Percentiles rank a stretch among this genome's conserved stretches.
phyloP scores from a whole-genome alignment of 129 eudicot genomes.

The Chrysanthemum lavandulifolium region DNA sequence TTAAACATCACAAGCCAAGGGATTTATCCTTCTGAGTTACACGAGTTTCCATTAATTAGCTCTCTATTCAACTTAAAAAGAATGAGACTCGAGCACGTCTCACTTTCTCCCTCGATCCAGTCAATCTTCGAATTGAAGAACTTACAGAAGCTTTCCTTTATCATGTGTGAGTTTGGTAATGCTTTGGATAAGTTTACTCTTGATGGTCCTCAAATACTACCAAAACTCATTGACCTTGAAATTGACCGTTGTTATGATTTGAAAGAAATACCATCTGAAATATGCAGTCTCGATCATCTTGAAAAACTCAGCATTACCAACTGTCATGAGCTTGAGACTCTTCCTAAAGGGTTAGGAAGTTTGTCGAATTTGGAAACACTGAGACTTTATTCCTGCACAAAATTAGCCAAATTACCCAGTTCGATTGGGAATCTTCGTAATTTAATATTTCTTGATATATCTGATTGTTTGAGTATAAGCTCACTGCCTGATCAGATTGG shows the following conservation, averaged over 20 bases:
- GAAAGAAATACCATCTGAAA: slow-evolving; percentile 29
- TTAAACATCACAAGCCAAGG: slow-evolving; percentile 49
- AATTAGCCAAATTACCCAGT: slow-evolving; percentile 19
- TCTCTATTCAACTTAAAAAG: slow-evolving; percentile 34
- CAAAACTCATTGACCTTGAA: slow-evolving; percentile 42
- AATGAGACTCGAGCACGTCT: slow-evolving; percentile 40
- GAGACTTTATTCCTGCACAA: slow-evolving; percentile 33
- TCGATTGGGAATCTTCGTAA: slow-evolving; percentile 17
- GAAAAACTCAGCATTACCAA: slow-evolving; percentile 43
- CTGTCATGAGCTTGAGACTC: slow-evolving; percentile 45
- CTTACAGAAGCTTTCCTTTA: slow-evolving; percentile 46
- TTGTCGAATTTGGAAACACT: slow-evolving; percentile 25
- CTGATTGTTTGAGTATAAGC: slow-evolving; percentile 34
- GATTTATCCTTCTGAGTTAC: slow-evolving; percentile 23
- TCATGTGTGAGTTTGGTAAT: slow-evolving; percentile 43
- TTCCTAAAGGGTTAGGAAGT: slow-evolving; percentile 34
- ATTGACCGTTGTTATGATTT: slow-evolving; percentile 46
- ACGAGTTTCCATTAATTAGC: slow-evolving; percentile 13
- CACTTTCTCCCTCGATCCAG: slow-evolving; percentile 31
- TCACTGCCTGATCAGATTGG: slow-evolving; percentile 30
- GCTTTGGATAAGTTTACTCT: slow-evolving; percentile 30
- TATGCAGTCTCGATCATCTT: slow-evolving; percentile 35
- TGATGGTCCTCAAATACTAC: slow-evolving; percentile 23
- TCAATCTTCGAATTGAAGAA: slow-evolving; percentile 29
- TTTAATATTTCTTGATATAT: slow-evolving; percentile 29